A percentile compares a stretch with the other conserved stretches of the same genome.
Evolutionary conservation across 2,329 filamentous ascomycete species (phyloP).

Genomic region (Chalara sp.): DNA sequence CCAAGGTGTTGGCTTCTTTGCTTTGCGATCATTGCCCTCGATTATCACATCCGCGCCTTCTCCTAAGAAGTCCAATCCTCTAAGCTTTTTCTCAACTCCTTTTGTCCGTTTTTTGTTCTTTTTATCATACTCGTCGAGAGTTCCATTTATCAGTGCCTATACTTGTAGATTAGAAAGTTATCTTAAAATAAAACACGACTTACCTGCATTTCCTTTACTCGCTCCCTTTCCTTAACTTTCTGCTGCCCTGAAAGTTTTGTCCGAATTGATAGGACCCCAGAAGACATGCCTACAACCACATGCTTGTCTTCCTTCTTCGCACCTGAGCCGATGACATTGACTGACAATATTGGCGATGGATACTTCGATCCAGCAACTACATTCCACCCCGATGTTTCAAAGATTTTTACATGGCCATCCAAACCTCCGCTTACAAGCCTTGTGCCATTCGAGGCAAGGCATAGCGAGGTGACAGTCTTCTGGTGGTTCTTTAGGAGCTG

Average conservation of each 20-base stretch:
- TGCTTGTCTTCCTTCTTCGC: slow-evolving; percentile 75
- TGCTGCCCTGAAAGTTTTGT: slow-evolving; percentile 82
- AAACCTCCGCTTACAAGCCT: slow-evolving; percentile 82
- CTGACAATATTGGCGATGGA: slow-evolving; percentile 78
- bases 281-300: slow-evolving; percentile 90
- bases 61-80: slow-evolving; percentile 73
- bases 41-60: slow-evolving; percentile 87
- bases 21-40: slow-evolving; percentile 61
- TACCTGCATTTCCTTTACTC: slow-evolving; percentile 72
- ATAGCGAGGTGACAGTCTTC: slow-evolving; percentile 89
- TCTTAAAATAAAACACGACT: not conserved
- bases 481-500: slow-evolving; percentile 90
- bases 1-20: slow-evolving; percentile 67
- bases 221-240: slow-evolving; percentile 67
- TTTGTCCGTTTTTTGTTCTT: slow-evolving; percentile 55
- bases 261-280: slow-evolving; percentile 82
- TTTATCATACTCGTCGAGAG: slow-evolving; percentile 70
- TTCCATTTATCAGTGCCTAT: slow-evolving; percentile 66
- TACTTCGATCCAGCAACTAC: slow-evolving; percentile 95
- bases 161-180: not conserved
- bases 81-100: slow-evolving; percentile 51
- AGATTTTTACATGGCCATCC: slow-evolving; percentile 95
- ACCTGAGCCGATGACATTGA: slow-evolving; percentile 68
- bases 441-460: slow-evolving; percentile 71
- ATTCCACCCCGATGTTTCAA: slow-evolving; percentile 91